Conservation (phyloP, 306 rosid genomes). For the Casuarina glauca region DNA sequence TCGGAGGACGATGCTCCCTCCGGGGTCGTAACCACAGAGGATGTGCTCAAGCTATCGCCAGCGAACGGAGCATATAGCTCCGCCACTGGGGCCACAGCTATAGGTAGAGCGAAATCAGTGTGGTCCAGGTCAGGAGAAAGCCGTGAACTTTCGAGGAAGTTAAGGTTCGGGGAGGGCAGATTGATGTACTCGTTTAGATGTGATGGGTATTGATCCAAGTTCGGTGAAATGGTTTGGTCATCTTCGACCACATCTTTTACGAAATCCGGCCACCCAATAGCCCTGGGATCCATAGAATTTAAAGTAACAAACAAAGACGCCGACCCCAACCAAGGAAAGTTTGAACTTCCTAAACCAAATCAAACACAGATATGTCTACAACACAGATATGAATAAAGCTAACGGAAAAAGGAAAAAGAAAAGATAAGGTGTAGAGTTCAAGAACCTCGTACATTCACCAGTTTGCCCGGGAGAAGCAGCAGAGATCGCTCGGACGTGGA, state of each 20-base stretch:
- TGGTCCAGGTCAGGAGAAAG: constrained; percentile 16
- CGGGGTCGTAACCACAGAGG: constrained; percentile 5
- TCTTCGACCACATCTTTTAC: too few relatives aligned
- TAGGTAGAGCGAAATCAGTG: constrained; percentile 8
- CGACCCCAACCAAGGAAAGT: background rate
- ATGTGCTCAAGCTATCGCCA: constrained; percentile 23
- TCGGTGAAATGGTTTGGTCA: background rate
- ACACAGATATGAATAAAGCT: too few relatives aligned
- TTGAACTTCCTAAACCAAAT: background rate
- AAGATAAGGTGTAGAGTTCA: too few relatives aligned
- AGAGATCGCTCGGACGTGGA: too few relatives aligned
- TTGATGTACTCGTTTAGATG: constrained; percentile 6
- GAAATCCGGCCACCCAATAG: background rate
- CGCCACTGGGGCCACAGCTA: background rate
- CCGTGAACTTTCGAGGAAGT: constrained; percentile 11
- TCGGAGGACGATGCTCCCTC: background rate
- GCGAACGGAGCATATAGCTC: constrained; percentile 5
- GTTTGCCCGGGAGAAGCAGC: too few relatives aligned
- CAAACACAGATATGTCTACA: constrained; percentile 6
- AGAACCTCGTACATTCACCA: too few relatives aligned
- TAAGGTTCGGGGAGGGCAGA: constrained; percentile 24
- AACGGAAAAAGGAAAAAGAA: too few relatives aligned
- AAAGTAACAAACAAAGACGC: background rate
- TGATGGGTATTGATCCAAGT: constrained; percentile 18
- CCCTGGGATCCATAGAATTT: constrained; percentile 31